A percentile compares a stretch with the other conserved stretches of the same genome.
Evolutionary conservation across 2,329 filamentous ascomycete genomes (phyloP).

Genomic region (Colletotrichum camelliae): DNA sequence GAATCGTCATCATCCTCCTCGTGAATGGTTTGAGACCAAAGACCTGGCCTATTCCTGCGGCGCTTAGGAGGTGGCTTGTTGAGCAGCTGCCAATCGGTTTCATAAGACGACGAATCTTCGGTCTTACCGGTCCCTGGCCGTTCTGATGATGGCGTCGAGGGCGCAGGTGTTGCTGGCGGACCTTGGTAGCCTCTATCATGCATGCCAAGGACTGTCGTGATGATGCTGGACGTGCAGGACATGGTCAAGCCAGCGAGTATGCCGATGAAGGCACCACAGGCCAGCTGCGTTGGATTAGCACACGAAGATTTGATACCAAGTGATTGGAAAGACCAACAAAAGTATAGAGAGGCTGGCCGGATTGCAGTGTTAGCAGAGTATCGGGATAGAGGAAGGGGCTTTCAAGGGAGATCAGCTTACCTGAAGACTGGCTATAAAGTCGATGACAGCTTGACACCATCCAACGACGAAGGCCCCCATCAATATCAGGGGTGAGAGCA

Average conservation of each 20-base stretch:
- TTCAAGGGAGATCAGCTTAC: conserved; percentile 30
- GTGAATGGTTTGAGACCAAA: conserved; percentile 71
- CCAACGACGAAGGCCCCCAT: conserved; percentile 32
- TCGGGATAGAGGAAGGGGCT: not conserved
- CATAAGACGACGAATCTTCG: conserved; percentile 33
- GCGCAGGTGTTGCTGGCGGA: conserved; percentile 14
- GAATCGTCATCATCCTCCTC: conserved; percentile 75
- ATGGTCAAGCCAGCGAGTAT: conserved; percentile 65
- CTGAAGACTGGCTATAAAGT: conserved; percentile 38
- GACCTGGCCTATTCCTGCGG: conserved; percentile 48
- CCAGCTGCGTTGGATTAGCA: conserved; percentile 47
- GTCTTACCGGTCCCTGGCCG: conserved; percentile 21
- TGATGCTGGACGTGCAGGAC: conserved; percentile 58
- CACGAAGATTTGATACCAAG: conserved; percentile 28
- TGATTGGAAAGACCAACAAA: conserved; percentile 38
- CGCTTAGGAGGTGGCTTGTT: conserved; percentile 40
- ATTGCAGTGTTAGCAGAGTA: not conserved
- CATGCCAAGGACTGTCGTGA: conserved; percentile 58
- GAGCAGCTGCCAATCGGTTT: conserved; percentile 40
- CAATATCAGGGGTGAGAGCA: conserved; percentile 43
- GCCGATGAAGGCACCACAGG: conserved; percentile 72
- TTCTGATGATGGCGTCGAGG: conserved; percentile 39
- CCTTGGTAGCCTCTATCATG: conserved; percentile 29
- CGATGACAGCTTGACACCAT: conserved; percentile 26
- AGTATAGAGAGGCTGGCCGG: conserved; percentile 46